Evolutionary conservation across 2,329 filamentous ascomycete species (phyloP), one percentile per base, ranked within the genome.

Genomic region (Pseudogymnoascus sp.): DNA sequence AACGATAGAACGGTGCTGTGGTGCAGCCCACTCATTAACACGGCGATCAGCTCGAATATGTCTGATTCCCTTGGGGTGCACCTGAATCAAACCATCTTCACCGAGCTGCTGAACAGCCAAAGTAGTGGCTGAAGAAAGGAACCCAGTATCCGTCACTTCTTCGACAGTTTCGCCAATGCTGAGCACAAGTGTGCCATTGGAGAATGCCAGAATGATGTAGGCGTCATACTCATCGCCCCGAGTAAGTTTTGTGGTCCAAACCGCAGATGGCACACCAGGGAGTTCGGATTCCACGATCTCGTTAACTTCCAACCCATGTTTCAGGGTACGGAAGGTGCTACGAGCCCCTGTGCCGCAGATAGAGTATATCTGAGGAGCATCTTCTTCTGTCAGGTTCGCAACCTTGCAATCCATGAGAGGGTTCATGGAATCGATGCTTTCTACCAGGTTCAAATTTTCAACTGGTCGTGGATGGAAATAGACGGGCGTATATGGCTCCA

Each of bases 141-240:
- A 97, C 0, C 93, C 92, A 8, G 92, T 96, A 71, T 97, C 92
- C 6, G 87, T 92, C 3, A 97, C 92, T 75, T 97, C 92, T 73
- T 97, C 92, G 0, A 99, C 94, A 1, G 92, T 96, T 73, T 99
- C 94, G 3, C 93, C 94, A 66, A 99, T 97, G 70, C 92, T 95
- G 13, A 99, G 80, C 1, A 97, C 92, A 10, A 97, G 80, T 0
- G 94, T 99, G 31, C 87, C 89, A 68, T 95, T 95, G 39, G 88
- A 87, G 71, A 96, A 94, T 2, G 92, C 96, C 4, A 99, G 81
- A n/a, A 99, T 85, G 64, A 99, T 96, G 71, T 97, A 97, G 0
- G 91, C 89, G 75, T 99, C 93, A 66, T 88, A 96, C 68, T 93
- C 85, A 68, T 97, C 93, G 15, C 84, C 83, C 17, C 85, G 85